Percentiles rank a stretch among this genome's conserved stretches.
Evolutionary conservation across 225 moss, liverwort and hornwort species (phyloP).

Genomic region (Polytrichum formosum): DNA sequence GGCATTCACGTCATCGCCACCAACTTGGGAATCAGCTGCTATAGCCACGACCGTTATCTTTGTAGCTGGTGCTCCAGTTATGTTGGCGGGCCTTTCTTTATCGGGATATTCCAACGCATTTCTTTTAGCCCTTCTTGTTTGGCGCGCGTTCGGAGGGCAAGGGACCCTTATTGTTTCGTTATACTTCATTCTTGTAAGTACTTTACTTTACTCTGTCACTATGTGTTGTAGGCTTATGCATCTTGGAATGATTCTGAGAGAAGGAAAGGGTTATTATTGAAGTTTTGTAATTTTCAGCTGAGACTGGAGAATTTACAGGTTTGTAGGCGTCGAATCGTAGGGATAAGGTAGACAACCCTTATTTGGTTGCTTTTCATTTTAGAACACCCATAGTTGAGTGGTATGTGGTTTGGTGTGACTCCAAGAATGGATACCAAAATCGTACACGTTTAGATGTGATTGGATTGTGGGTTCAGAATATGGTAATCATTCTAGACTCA

Average conservation of each 20-base stretch:
- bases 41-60: constrained; percentile 64
- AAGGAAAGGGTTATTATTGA: not conserved
- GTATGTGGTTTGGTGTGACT: too few relatives aligned
- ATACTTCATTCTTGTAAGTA: constrained; percentile 74
- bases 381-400: too few relatives aligned
- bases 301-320: too few relatives aligned
- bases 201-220: not conserved
- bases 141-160: constrained; percentile 85
- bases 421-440: too few relatives aligned
- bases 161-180: constrained; percentile 58
- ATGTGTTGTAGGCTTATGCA: too few relatives aligned
- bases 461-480: too few relatives aligned
- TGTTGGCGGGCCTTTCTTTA: constrained; percentile 71
- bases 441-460: too few relatives aligned
- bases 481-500: too few relatives aligned
- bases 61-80: constrained; percentile 58
- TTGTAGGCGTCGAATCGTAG: too few relatives aligned
- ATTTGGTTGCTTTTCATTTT: too few relatives aligned
- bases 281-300: not conserved
- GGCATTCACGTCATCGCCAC: constrained; percentile 46
- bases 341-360: too few relatives aligned
- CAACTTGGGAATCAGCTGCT: constrained; percentile 73
- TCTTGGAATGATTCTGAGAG: too few relatives aligned
- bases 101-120: constrained; percentile 63
- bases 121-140: constrained; percentile 73